Evolutionary conservation across 352 stramenopile species (phyloP).

Genomic region (Phytophthora gonapodyides): DNA sequence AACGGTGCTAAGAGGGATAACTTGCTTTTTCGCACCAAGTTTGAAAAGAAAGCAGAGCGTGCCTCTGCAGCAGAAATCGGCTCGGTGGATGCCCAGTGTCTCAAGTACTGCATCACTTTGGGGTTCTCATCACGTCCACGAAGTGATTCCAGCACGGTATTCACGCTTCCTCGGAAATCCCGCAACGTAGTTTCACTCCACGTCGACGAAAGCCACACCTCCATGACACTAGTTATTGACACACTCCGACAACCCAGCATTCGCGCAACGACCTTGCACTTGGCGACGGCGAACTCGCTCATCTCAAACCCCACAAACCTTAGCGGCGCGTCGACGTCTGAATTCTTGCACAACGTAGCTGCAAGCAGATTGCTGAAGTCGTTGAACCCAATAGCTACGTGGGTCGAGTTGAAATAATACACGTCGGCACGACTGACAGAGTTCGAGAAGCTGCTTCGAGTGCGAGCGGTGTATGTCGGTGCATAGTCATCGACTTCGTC

Average conservation of each 20-base stretch:
- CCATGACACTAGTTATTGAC: constrained; percentile 28
- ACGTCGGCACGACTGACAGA: constrained; percentile 16
- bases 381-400: constrained; percentile 31
- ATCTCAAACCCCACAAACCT: constrained; percentile 37
- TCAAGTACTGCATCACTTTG: constrained; percentile 30
- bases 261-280: constrained; percentile 31
- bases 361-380: constrained; percentile 29
- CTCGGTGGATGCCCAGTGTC: constrained; percentile 23
- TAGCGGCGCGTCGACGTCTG: constrained; percentile 4
- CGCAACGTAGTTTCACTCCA: constrained; percentile 27
- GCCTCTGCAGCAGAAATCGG: constrained; percentile 29
- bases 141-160: constrained; percentile 4
- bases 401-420: constrained; percentile 30
- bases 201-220: constrained; percentile 37
- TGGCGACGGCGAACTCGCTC: constrained; percentile 36
- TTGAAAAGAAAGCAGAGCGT: constrained; percentile 23
- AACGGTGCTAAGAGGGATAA: not conserved
- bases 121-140: constrained; percentile 15
- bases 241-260: constrained; percentile 24
- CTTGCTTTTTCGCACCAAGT: constrained; percentile 19
- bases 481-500: not conserved
- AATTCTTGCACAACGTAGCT: constrained; percentile 14
- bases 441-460: constrained; percentile 23
- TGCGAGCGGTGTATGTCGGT: constrained; percentile 14
- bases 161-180: constrained; percentile 22